Base-by-base conservation (phyloP, 331 rosid genomes). In the Arachis monticola region DNA sequence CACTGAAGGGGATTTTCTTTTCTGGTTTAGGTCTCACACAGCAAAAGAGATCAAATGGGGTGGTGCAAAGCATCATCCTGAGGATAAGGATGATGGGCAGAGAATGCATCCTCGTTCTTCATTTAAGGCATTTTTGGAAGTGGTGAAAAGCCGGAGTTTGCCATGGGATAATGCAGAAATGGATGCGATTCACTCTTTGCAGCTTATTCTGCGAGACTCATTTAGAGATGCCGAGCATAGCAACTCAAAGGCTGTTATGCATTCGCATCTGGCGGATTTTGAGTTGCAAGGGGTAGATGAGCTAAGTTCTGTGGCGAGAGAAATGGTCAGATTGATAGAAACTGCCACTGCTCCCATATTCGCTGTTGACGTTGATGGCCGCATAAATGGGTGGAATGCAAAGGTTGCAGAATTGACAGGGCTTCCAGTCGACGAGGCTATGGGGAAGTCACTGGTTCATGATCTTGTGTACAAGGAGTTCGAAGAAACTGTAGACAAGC, bases 21-120 rank as follows among this genome's bases (percentile, higher is more conserved):
- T 95, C 86, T 95, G 99, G 99, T 95, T 92, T 52, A 87, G 99
- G 70, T 92, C 98, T 1, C 97, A 95, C 81, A 92, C 98, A 0
- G 99, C 78, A 0, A 90, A 95, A 69, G 99, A 95, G 88, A 50
- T 92, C 66, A 95, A 92, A 74, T 95, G 99, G 99, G 99, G 99
- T 74, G 99, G 99, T 10, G 99, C 99, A 46, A 95, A 95, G 89
- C 99, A 95, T 83, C 99, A 95, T 59, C 99, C 99, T 0, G 90
- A 89, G 88, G 99, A 95, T 79, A 95, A 89, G 87, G 99, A 95
- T 80, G 98, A 92, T 70, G 97, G 97, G 32, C 99, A 85, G 84
- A 85, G 92, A 87, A 95, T 95, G 99, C 92, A 95, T 81, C 99
- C 99, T 1, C 93, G 99, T 14, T 95, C 99, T 72, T 95, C 99